Evolutionary conservation across 2,329 filamentous ascomycete genomes (phyloP), one percentile per base, ranked within the genome.

Genomic region (Cladosporium sphaerospermum): DNA sequence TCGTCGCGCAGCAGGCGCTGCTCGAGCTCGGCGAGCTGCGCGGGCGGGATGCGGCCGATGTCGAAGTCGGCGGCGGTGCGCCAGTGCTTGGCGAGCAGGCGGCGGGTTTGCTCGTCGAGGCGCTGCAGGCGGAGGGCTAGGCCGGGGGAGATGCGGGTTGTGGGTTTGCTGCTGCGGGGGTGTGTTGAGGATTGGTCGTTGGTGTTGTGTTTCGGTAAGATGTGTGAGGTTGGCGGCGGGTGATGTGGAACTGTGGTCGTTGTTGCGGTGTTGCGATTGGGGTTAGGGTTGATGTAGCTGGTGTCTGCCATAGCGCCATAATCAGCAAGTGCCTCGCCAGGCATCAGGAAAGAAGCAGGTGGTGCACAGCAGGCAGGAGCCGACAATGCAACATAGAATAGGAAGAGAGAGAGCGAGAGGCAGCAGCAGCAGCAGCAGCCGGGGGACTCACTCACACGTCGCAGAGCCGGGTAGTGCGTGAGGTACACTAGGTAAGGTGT

Each of bases 11-110:
- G 83, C 55, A 81, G 80, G 60, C 81, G 75, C 39, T 51, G 16
- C 72, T 90, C 85, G 62, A 89, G 78, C 63, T 83, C 77, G 60
- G 82, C 79, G 54, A 89, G 76, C 62, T 88, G 84, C 59, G 83
- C 76, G 69, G 88, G 83, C 62, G 85, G 78, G 52, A 89, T 81
- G 56, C 85, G 82, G 59, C 85, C 85, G 62, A 88, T 76, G 63
- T 73, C 71, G 47, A 80, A 77, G 9, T 73, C 71, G 49, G 80
- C 77, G 10, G 56, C 23, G 23, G 23, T 7, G 33, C 52, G 52
- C 45, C 56, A 33, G 34, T 55, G 56, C 42, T 57, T 59, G 19
- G 55, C 57, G 70, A 61, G 68, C 53, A 79, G 57, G 60, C 59
- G 61, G 34, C 58, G 62, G 54, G 67, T 64, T 54, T 65, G 63